Conservation (phyloP, 352 stramenopile genomes). For the Phytophthora melonis region DNA sequence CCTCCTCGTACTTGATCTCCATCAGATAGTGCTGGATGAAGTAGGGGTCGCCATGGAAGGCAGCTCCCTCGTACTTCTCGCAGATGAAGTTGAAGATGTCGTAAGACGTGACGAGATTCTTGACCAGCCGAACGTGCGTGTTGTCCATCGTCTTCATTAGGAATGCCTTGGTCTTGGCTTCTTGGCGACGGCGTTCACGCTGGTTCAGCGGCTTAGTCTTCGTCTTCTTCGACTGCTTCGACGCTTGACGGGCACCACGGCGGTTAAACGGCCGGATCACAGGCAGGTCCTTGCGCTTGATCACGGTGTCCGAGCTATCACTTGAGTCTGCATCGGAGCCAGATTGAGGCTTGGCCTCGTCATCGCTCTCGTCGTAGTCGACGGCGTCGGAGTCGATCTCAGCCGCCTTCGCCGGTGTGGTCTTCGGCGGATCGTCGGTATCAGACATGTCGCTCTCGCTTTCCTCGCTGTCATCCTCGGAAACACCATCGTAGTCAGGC, state of each 20-base stretch:
- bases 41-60: constrained; percentile 5
- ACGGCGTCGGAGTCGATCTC: too few relatives aligned
- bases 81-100: constrained; percentile 9
- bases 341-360: background rate
- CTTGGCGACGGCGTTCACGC: background rate
- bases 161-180: constrained; percentile 4
- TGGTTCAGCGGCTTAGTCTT: background rate
- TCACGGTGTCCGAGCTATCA: background rate
- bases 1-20: constrained; percentile 5
- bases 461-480: background rate
- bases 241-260: background rate
- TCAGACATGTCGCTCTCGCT: background rate
- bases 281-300: background rate
- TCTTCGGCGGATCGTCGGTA: background rate
- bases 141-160: constrained; percentile 15
- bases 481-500: background rate
- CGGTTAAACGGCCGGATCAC: background rate
- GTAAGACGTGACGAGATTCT: background rate
- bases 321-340: background rate
- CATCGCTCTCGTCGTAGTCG: constrained; percentile 1
- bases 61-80: constrained; percentile 6
- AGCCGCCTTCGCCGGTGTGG: too few relatives aligned
- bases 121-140: constrained; percentile 1
- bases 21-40: constrained; percentile 4
- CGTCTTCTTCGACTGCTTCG: background rate